phyloP scores from a whole-genome alignment of 371 early-diverging fungal genomes.

The Mucor saturninus region DNA sequence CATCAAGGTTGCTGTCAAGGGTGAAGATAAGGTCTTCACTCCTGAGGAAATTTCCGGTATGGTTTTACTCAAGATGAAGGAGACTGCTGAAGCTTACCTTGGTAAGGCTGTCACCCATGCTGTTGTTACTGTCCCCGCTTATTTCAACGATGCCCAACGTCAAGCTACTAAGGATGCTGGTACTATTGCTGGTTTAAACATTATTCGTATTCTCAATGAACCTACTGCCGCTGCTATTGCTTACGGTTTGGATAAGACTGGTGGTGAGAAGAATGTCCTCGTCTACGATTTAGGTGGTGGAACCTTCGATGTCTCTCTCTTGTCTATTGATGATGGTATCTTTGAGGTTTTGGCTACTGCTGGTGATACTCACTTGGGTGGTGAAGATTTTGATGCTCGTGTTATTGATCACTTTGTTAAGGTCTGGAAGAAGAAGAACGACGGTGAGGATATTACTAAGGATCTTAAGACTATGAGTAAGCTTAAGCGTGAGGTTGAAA shows the following conservation, averaged over 20 bases:
- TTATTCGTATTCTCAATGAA: slow-evolving; percentile 96
- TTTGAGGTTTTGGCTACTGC: slow-evolving; percentile 87
- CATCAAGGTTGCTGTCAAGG: slow-evolving; percentile 86
- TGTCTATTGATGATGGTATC: slow-evolving; percentile 87
- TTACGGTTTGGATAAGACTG: slow-evolving; percentile 88
- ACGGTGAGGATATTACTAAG: slow-evolving; percentile 69
- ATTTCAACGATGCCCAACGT: slow-evolving; percentile 92
- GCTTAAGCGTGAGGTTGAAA: slow-evolving; percentile 88
- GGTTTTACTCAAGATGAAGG: slow-evolving; percentile 96
- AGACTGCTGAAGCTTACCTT: slow-evolving; percentile 81
- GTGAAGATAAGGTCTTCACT: slow-evolving; percentile 88
- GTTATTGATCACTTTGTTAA: slow-evolving; percentile 82
- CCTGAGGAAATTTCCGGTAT: slow-evolving; percentile 98
- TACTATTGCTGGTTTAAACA: slow-evolving; percentile 92
- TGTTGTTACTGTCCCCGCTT: slow-evolving; percentile 82
- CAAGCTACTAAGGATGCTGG: slow-evolving; percentile 99
- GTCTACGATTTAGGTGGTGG: slow-evolving; percentile 98
- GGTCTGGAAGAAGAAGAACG: slow-evolving; percentile 77
- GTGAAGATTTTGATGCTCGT: slow-evolving; percentile 94
- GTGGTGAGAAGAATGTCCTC: slow-evolving; percentile 74
- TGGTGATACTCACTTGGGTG: slow-evolving; percentile 95
- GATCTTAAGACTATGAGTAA: slow-evolving; percentile 84
- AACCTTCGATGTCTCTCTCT: slow-evolving; percentile 92
- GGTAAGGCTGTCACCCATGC: slow-evolving; percentile 84
- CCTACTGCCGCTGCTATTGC: slow-evolving; percentile 98